Conservation (phyloP, 495 filamentous ascomycete species). For the Annulohypoxylon stygium region DNA sequence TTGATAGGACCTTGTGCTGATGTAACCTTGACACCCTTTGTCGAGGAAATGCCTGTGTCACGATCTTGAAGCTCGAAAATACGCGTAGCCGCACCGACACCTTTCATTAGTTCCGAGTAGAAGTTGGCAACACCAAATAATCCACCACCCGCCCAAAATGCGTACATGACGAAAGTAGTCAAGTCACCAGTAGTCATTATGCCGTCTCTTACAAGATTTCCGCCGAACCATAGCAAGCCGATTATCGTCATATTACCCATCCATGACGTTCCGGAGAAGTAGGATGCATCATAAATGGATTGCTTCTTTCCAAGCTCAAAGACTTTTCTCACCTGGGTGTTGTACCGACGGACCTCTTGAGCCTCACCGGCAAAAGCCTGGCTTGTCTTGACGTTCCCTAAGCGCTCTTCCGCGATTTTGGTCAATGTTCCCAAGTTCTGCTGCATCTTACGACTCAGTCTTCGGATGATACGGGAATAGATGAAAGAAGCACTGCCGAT, state of each 20-base stretch:
- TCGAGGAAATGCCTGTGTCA: constrained; percentile 85
- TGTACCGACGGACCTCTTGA: constrained; percentile 90
- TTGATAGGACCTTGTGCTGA: constrained; percentile 89
- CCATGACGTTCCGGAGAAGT: constrained; percentile 89
- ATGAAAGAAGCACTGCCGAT: constrained; percentile 92
- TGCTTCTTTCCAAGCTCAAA: constrained; percentile 88
- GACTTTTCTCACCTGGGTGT: constrained; percentile 89
- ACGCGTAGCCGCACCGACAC: constrained; percentile 93
- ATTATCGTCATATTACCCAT: constrained; percentile 96
- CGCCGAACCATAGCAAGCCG: constrained; percentile 90
- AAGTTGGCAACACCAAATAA: constrained; percentile 95
- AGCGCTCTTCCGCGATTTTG: constrained; percentile 95
- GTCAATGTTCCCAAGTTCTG: constrained; percentile 90
- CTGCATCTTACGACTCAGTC: constrained; percentile 90
- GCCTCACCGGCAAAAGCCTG: constrained; percentile 96
- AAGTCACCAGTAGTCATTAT: constrained; percentile 91
- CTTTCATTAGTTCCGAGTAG: constrained; percentile 99
- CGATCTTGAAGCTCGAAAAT: constrained; percentile 97
- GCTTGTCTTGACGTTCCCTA: constrained; percentile 95
- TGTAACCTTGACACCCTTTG: constrained; percentile 78
- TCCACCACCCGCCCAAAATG: constrained; percentile 89
- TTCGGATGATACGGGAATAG: constrained; percentile 88
- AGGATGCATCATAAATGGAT: constrained; percentile 88
- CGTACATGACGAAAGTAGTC: constrained; percentile 98
- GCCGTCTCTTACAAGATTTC: constrained; percentile 87